Evolutionary conservation across 192 early-diverging fungal genomes (phyloP).

Genomic region (Pilaira anomala): DNA sequence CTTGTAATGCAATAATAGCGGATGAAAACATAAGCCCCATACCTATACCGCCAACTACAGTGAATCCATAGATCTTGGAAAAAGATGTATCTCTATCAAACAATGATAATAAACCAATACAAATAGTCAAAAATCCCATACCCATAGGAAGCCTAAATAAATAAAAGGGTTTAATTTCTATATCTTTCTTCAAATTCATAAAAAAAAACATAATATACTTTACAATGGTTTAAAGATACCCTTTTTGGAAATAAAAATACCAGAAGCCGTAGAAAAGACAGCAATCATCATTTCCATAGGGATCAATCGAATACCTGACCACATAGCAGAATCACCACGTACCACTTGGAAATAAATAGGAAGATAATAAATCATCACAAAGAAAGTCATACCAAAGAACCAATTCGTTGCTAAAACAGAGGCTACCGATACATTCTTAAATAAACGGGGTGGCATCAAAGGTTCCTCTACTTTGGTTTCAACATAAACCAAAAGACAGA

Average conservation of each 20-base stretch:
- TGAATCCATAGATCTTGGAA: constrained; percentile 19
- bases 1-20: constrained; percentile 34
- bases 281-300: constrained; percentile 32
- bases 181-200: background rate
- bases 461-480: constrained; percentile 58
- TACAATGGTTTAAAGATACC: constrained; percentile 22
- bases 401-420: constrained; percentile 25
- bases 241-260: constrained; percentile 26
- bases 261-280: constrained; percentile 20
- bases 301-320: constrained; percentile 37
- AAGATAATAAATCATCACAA: constrained; percentile 33
- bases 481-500: constrained; percentile 36
- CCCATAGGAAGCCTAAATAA: constrained; percentile 44
- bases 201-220: background rate
- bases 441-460: constrained; percentile 57
- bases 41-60: constrained; percentile 20
- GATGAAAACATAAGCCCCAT: constrained; percentile 30
- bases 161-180: background rate
- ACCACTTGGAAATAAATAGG: constrained; percentile 56
- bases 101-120: constrained; percentile 59
- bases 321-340: constrained; percentile 52
- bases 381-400: constrained; percentile 37
- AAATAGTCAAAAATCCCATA: constrained; percentile 55
- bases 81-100: constrained; percentile 39
- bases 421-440: constrained; percentile 44